Conservation (phyloP, 768 basidiomycete species). For the Suillus hirtellus region DNA sequence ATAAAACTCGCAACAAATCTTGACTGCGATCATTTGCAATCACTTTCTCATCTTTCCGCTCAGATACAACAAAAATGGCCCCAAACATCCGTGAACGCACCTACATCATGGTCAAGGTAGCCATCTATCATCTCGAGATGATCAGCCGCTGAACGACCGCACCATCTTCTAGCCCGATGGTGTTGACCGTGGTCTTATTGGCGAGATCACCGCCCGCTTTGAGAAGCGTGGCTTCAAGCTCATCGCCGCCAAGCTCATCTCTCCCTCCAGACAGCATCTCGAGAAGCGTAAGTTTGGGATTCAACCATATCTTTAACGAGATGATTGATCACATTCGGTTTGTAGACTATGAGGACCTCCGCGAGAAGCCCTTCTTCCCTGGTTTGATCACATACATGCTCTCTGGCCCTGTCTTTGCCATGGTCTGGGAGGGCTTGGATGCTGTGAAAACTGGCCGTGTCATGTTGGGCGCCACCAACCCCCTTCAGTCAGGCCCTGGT, state of each 20-base stretch:
- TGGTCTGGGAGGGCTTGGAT: constrained; percentile 94
- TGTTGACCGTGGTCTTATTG: constrained; percentile 94
- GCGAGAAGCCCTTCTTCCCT: constrained; percentile 93
- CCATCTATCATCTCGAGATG: constrained; percentile 8
- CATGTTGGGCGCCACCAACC: constrained; percentile 98
- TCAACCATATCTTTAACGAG: not conserved
- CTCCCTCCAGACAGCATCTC: constrained; percentile 79
- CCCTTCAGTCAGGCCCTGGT: constrained; percentile 86
- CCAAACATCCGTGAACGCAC: constrained; percentile 69
- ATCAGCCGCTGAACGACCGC: not conserved
- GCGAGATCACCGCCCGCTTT: constrained; percentile 94
- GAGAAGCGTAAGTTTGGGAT: constrained; percentile 67
- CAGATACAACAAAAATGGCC: constrained; percentile 46
- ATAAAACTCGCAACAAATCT: constrained; percentile 27
- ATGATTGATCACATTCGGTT: constrained; percentile 4
- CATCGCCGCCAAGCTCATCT: constrained; percentile 88
- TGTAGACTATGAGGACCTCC: constrained; percentile 94
- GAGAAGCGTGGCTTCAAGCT: constrained; percentile 99
- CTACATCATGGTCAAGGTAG: constrained; percentile 99
- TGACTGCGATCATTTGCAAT: constrained; percentile 17
- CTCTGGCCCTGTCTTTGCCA: constrained; percentile 91
- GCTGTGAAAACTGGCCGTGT: constrained; percentile 93
- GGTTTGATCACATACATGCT: constrained; percentile 96
- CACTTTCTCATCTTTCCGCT: constrained; percentile 22
- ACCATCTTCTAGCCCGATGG: constrained; percentile 80